Conservation (phyloP, 805 yeast species). For the Lipomyces chichibuensis region DNA sequence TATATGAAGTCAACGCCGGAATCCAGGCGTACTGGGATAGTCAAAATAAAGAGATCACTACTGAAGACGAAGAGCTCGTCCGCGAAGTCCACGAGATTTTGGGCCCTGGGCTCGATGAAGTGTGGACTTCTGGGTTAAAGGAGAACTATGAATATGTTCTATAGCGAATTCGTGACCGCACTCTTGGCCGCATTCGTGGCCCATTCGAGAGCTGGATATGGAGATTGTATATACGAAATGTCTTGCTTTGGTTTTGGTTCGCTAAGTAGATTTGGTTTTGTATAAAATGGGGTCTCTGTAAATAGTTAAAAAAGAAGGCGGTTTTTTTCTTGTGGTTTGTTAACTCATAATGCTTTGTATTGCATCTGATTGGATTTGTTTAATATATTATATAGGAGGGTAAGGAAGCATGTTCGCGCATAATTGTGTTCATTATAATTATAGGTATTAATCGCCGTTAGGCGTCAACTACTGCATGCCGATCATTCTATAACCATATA, state of each 20-base stretch:
- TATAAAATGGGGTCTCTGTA: background rate
- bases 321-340: background rate
- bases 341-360: background rate
- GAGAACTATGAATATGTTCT: conserved; percentile 29
- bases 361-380: background rate
- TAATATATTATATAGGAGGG: background rate
- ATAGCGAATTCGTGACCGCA: background rate
- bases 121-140: conserved; percentile 62
- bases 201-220: background rate
- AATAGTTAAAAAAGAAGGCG: background rate
- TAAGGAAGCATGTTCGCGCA: background rate
- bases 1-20: conserved; percentile 67
- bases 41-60: conserved; percentile 44
- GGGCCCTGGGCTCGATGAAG: conserved; percentile 62
- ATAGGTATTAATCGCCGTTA: background rate
- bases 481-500: background rate
- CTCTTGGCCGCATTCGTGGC: no score
- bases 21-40: conserved; percentile 59
- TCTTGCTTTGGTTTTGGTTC: background rate
- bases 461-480: background rate
- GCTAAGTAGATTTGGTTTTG: background rate
- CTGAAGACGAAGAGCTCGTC: conserved; percentile 51
- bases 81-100: conserved; percentile 49
- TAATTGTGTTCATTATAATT: background rate
- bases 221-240: background rate